Evolutionary conservation across 345 rosid genomes (phyloP).

Genomic region (Pistacia vera): DNA sequence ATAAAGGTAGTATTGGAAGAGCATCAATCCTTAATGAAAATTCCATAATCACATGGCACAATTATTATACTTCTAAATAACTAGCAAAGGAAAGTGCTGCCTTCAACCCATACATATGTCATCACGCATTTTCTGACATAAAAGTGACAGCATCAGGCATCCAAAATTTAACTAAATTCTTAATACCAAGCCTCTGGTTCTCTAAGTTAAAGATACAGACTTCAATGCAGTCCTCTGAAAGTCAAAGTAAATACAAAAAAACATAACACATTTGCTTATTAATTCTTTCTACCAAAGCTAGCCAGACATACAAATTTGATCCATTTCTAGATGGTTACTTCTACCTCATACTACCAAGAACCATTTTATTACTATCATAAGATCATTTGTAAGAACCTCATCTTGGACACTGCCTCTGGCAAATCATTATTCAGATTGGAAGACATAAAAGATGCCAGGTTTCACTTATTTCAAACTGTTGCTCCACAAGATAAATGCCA

Average conservation of each 20-base stretch:
- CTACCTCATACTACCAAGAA: background rate
- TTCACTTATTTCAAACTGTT: too few relatives aligned
- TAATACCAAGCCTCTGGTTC: background rate
- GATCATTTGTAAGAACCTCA: background rate
- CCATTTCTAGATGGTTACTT: background rate
- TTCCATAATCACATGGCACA: too few relatives aligned
- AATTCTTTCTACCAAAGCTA: conserved; percentile 4
- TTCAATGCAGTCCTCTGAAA: background rate
- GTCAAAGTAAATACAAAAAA: background rate
- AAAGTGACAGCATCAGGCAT: background rate
- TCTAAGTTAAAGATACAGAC: background rate
- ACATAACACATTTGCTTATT: background rate
- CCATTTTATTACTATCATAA: background rate
- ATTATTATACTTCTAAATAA: too few relatives aligned
- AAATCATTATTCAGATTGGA: background rate
- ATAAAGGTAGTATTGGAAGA: background rate
- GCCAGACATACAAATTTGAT: background rate
- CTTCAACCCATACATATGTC: background rate
- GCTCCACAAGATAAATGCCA: too few relatives aligned
- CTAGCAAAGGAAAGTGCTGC: background rate
- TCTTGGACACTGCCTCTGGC: background rate
- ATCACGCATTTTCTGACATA: background rate
- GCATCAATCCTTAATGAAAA: too few relatives aligned
- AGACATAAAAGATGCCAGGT: too few relatives aligned
- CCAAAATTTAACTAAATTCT: background rate